phyloP scores from a whole-genome alignment of 2,329 filamentous ascomycete genomes.

The Aspergillus amoenus region DNA sequence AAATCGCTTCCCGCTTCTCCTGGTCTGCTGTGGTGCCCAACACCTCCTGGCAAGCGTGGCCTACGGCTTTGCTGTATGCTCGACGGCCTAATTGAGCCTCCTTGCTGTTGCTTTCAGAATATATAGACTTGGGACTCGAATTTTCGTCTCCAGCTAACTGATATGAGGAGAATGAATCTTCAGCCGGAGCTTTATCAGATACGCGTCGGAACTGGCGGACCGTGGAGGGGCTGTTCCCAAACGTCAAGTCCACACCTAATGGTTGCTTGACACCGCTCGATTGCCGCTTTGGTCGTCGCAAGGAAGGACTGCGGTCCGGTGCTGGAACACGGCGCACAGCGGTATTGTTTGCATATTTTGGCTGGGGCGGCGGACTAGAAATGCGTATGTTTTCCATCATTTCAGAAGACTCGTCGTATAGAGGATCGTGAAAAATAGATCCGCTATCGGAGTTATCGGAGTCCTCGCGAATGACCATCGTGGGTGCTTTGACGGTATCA shows the following conservation, averaged over 20 bases:
- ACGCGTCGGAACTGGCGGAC: constrained; percentile 89
- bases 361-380: constrained; percentile 45
- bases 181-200: constrained; percentile 60
- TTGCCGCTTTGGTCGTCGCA: constrained; percentile 42
- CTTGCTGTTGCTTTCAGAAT: constrained; percentile 56
- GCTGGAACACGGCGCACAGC: constrained; percentile 52
- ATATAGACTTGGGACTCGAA: constrained; percentile 34
- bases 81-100: constrained; percentile 80
- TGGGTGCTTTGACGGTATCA: constrained; percentile 78
- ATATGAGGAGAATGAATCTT: constrained; percentile 24
- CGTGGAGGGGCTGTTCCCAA: constrained; percentile 89
- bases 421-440: constrained; percentile 34
- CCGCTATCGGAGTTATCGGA: constrained; percentile 50
- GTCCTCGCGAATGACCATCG: constrained; percentile 58
- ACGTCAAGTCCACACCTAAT: constrained; percentile 84
- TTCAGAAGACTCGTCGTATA: constrained; percentile 39
- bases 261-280: constrained; percentile 67
- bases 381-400: constrained; percentile 42
- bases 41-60: constrained; percentile 79
- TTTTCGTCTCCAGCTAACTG: constrained; percentile 41
- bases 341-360: constrained; percentile 57
- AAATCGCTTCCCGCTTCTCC: constrained; percentile 79
- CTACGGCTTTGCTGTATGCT: constrained; percentile 76
- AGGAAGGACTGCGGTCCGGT: constrained; percentile 45
- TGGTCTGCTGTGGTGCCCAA: constrained; percentile 73